Base-by-base conservation (phyloP, 2,329 filamentous ascomycete species). In the Lasiodiplodia citricola region DNA sequence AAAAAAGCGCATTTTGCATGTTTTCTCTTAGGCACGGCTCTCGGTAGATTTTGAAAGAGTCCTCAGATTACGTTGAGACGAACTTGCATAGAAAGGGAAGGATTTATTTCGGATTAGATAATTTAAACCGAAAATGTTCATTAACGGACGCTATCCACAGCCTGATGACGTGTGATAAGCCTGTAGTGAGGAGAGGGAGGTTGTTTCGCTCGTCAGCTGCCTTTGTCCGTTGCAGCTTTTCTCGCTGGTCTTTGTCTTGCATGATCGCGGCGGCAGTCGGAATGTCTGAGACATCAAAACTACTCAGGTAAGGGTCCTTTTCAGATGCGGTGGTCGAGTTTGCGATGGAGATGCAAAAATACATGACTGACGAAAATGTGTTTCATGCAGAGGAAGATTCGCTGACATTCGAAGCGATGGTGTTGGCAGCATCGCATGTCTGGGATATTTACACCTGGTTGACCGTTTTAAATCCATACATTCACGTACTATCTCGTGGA, bases 1-100 rank as follows among this genome's bases (percentile, higher is more conserved):
- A 28, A 41, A 64, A 52, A 52, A 41, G 37, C 37, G 47, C 25
- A 21, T 63, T 60, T 64, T 16, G 60, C 60, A 64, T 64, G 14
- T 52, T 64, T 64, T 35, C 52, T 57, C 25, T 63, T 51, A 18
- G 58, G 41, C 44, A 63, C 50, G 13, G 11, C 11, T 47, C 21
- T 14, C 7, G 6, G 38, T n/a, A 38, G 23, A 52, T 13, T 6
- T 21, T 13, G 35, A 35, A 51, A 63, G 31, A 31, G 13, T 21
- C 5, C 11, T 64, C 23, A 31, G 13, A 41, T 64, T 5, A 41
- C 4, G 38, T 47, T 52, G 58, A 16, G 16, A 37, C 6, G 4
- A 37, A 4, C 25, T 38, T 38, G 47, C 60, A 64, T 52, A 23
- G 38, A 52, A 64, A 47, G 51, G n/a, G 44, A 6, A 18, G 41